These are phyloP conservation scores for Lipomyces chichibuensis DNA, from an alignment of 805 yeast genomes.

Conservation along the genomic window DNA sequence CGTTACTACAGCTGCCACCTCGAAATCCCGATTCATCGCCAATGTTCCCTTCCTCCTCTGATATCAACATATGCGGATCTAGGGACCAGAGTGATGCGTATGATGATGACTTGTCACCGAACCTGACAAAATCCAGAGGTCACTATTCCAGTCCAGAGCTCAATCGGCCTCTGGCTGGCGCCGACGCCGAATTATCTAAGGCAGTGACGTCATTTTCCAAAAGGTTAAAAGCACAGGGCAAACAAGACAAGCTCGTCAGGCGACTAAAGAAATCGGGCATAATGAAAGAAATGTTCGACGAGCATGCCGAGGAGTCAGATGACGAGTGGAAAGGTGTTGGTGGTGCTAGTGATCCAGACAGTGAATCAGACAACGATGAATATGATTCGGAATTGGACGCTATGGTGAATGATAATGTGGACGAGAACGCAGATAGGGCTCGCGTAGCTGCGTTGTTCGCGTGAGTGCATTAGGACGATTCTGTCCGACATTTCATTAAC, in stretches of 20 bases:
- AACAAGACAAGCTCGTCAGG: slow-evolving; percentile 19
- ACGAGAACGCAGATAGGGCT: slow-evolving; percentile 48
- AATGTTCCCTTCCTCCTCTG: not conserved
- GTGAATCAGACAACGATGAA: slow-evolving; percentile 55
- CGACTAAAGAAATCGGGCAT: slow-evolving; percentile 48
- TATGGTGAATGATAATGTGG: slow-evolving; percentile 73
- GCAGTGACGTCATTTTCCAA: slow-evolving; percentile 12
- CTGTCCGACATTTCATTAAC: slow-evolving; percentile 2
- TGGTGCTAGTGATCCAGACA: slow-evolving; percentile 61
- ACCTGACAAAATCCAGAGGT: not conserved
- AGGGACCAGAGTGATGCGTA: not conserved
- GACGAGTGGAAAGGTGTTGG: slow-evolving; percentile 87
- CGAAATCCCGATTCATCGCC: not conserved
- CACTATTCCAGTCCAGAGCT: slow-evolving; percentile 10
- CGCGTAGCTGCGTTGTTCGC: slow-evolving; percentile 59
- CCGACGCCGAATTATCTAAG: not conserved
- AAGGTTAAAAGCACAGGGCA: slow-evolving; percentile 10
- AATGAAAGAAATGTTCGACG: slow-evolving; percentile 67
- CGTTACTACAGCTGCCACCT: not conserved
- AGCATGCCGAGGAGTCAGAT: slow-evolving; percentile 86
- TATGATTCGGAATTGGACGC: slow-evolving; percentile 76
- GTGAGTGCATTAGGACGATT: slow-evolving; percentile 2
- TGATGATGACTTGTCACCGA: not conserved
- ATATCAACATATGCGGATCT: not conserved
- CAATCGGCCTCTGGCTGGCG: not conserved